phyloP scores from a whole-genome alignment of 2,329 filamentous ascomycete genomes.

The Decorospora gaudefroyi region DNA sequence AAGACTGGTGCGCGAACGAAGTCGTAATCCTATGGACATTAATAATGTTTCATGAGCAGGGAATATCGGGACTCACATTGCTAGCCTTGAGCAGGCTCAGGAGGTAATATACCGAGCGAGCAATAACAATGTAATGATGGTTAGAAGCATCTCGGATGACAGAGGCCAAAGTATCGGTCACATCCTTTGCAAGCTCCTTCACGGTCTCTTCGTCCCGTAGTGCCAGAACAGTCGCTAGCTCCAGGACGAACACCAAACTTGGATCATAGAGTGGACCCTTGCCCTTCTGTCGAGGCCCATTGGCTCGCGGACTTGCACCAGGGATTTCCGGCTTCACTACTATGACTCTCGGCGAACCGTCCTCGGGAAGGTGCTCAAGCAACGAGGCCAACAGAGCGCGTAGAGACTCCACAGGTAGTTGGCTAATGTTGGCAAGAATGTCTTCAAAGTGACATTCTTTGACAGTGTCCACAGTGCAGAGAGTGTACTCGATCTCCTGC shows the following conservation, averaged over 20 bases:
- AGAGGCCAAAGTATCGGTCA: conserved; percentile 79
- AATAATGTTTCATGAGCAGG: not conserved
- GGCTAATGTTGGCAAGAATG: conserved; percentile 80
- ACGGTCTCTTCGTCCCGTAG: conserved; percentile 76
- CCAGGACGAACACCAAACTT: conserved; percentile 84
- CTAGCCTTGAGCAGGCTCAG: conserved; percentile 79
- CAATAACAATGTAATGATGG: conserved; percentile 81
- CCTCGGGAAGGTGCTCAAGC: conserved; percentile 83
- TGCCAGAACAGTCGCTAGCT: conserved; percentile 82
- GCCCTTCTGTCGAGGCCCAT: conserved; percentile 61
- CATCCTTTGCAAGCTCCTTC: conserved; percentile 72
- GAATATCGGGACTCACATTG: conserved; percentile 64
- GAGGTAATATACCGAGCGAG: conserved; percentile 83
- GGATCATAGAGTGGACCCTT: conserved; percentile 77
- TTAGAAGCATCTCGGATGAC: conserved; percentile 78
- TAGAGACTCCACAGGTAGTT: conserved; percentile 64
- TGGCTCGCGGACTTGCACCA: conserved; percentile 62
- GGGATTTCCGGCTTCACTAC: conserved; percentile 86
- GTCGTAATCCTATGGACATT: conserved; percentile 69
- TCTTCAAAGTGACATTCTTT: conserved; percentile 84
- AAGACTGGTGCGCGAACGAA: conserved; percentile 91
- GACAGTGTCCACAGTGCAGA: conserved; percentile 92
- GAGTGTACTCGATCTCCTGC: conserved; percentile 92
- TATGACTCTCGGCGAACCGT: conserved; percentile 78
- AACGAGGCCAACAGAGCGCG: conserved; percentile 71